Evolutionary conservation across 805 yeast species (phyloP).

Genomic region (Myxozyma udenii): DNA sequence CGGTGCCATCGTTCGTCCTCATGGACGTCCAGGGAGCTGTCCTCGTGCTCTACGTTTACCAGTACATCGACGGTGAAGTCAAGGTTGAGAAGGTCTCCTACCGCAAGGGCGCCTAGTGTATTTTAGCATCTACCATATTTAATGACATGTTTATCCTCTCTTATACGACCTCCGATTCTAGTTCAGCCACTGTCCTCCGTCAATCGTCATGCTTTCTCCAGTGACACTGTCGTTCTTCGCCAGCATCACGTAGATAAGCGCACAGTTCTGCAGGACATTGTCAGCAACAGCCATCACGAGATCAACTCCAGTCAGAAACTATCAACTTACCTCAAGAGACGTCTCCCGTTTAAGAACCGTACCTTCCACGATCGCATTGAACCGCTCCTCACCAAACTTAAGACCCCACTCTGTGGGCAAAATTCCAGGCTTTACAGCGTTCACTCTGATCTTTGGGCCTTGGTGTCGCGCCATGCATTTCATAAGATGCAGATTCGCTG

Average conservation of each 20-base stretch:
- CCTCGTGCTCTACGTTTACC: conserved; percentile 82
- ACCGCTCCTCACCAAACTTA: conserved; percentile 32
- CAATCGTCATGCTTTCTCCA: conserved; percentile 42
- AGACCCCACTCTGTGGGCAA: conserved; percentile 35
- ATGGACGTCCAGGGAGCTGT: conserved; percentile 77
- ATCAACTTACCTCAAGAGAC: conserved; percentile 13
- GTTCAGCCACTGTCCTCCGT: conserved; percentile 37
- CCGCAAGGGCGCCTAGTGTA: conserved; percentile 44
- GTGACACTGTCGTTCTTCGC: conserved; percentile 33
- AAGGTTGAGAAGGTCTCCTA: conserved; percentile 84
- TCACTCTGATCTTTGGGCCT: conserved; percentile 27
- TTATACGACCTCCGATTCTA: not conserved
- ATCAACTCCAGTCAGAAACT: not conserved
- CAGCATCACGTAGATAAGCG: conserved; percentile 32
- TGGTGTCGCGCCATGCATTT: conserved; percentile 33
- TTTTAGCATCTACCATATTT: not conserved
- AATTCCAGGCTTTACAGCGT: conserved; percentile 32
- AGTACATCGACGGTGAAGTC: conserved; percentile 73
- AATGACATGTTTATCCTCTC: not conserved
- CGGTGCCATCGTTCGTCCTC: conserved; percentile 84
- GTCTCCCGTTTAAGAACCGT: conserved; percentile 13
- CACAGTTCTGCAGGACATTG: conserved; percentile 32
- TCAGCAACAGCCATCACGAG: too few species aligned
- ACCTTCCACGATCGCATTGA: conserved; percentile 14
- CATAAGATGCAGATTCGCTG: conserved; percentile 37